These are phyloP conservation scores for Exophiala aquamarina DNA, from an alignment of 2,329 filamentous ascomycete genomes.

Conservation along the genomic window DNA sequence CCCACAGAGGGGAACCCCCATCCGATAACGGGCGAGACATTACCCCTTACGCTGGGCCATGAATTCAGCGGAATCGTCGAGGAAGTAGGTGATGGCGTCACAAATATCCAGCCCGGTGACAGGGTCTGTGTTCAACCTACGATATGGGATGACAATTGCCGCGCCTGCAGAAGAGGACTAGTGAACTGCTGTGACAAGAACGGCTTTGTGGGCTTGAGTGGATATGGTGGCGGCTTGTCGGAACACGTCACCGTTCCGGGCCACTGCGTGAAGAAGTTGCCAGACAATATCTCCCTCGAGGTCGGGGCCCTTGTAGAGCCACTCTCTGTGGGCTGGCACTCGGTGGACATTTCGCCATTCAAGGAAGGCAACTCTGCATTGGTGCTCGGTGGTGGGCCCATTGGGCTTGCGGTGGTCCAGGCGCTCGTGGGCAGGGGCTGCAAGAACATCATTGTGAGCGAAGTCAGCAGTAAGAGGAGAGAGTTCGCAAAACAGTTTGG, in stretches of 20 bases:
- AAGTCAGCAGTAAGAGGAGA: slow-evolving; percentile 39
- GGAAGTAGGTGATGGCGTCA: slow-evolving; percentile 52
- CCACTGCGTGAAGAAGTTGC: slow-evolving; percentile 47
- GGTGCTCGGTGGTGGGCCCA: slow-evolving; percentile 53
- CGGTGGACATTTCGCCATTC: slow-evolving; percentile 49
- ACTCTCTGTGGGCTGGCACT: slow-evolving; percentile 56
- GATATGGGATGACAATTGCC: slow-evolving; percentile 55
- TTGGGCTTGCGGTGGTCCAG: slow-evolving; percentile 52
- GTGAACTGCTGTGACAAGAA: slow-evolving; percentile 57
- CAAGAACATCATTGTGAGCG: slow-evolving; percentile 52
- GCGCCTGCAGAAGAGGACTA: slow-evolving; percentile 51
- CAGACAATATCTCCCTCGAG: slow-evolving; percentile 41
- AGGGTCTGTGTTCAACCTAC: slow-evolving; percentile 53
- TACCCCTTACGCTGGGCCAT: slow-evolving; percentile 55
- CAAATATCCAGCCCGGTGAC: slow-evolving; percentile 49
- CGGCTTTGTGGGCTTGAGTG: slow-evolving; percentile 54
- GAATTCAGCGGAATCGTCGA: slow-evolving; percentile 55
- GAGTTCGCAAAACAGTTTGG: slow-evolving; percentile 52
- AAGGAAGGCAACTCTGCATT: slow-evolving; percentile 46
- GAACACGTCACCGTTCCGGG: slow-evolving; percentile 52
- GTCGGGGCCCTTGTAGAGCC: slow-evolving; percentile 50
- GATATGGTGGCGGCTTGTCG: slow-evolving; percentile 52
- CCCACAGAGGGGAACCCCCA: slow-evolving; percentile 49
- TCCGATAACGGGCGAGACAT: slow-evolving; percentile 53
- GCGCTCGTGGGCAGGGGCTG: slow-evolving; percentile 42